phyloP scores from a whole-genome alignment of 2,329 filamentous ascomycete species.

The Curvularia verruculosa region DNA sequence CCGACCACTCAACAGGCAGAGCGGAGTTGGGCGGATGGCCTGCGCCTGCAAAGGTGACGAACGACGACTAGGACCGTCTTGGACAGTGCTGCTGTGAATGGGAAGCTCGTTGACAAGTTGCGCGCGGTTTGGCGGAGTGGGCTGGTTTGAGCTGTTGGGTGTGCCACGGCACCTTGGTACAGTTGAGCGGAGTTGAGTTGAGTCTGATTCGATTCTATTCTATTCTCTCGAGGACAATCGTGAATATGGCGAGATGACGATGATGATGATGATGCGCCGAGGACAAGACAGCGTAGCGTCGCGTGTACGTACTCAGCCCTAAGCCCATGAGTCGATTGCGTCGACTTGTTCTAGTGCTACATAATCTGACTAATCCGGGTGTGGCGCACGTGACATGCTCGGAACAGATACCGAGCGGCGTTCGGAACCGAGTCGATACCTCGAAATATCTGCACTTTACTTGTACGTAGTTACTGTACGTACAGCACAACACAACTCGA shows the following conservation, averaged over 20 bases:
- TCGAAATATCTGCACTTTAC: not conserved
- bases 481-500: no score
- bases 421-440: not conserved
- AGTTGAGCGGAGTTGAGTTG: no score
- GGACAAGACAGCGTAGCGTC: not conserved
- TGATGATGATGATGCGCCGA: no score
- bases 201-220: not conserved
- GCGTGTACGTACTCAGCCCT: not conserved
- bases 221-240: not conserved
- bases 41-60: not conserved
- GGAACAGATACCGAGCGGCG: not conserved
- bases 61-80: not conserved
- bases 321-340: not conserved
- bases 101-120: not conserved
- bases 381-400: not conserved
- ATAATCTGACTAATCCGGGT: not conserved
- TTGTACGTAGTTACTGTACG: no score
- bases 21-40: constrained; percentile 5
- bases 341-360: not conserved
- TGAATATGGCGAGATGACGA: not conserved
- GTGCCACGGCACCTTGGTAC: not conserved
- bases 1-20: constrained; percentile 8
- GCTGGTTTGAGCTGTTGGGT: not conserved
- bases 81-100: not conserved
- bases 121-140: not conserved